Conservation (phyloP, 768 basidiomycete species). For the Suillus plorans region DNA sequence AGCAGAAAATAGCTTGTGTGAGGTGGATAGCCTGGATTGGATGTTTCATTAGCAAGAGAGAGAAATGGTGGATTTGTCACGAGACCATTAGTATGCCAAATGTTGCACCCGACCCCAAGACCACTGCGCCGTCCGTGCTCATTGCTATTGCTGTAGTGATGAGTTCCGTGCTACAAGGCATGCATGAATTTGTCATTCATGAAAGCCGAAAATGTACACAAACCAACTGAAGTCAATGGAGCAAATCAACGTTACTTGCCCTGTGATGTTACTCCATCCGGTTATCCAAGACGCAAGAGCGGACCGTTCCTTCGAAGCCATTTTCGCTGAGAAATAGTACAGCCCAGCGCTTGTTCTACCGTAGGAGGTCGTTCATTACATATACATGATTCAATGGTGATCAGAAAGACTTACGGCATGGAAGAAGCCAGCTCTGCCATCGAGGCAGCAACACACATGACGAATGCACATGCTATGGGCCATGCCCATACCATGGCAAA, state of each 20-base stretch:
- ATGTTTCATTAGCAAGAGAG: neutral
- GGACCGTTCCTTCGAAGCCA: constrained; percentile 23
- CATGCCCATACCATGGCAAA: constrained; percentile 25
- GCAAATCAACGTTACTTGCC: constrained; percentile 26
- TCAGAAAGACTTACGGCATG: constrained; percentile 17
- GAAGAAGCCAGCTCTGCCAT: constrained; percentile 22
- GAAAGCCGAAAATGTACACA: neutral
- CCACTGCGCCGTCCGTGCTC: constrained; percentile 21
- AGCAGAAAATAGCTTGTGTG: constrained; percentile 21
- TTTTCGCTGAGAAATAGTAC: constrained; percentile 29
- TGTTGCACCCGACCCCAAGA: constrained; percentile 18
- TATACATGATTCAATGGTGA: neutral
- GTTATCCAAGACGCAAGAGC: constrained; percentile 29
- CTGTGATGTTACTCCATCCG: constrained; percentile 28
- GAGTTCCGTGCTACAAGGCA: constrained; percentile 15
- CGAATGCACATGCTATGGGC: constrained; percentile 22
- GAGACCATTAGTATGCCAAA: constrained; percentile 20
- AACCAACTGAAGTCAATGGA: constrained; percentile 25
- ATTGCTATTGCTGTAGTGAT: constrained; percentile 23
- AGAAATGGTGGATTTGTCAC: neutral
- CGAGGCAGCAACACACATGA: constrained; percentile 18
- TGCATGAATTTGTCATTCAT: neutral
- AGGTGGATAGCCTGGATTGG: constrained; percentile 13
- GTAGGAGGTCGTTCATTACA: neutral
- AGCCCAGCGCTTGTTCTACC: constrained; percentile 25